Evolutionary conservation across 2,329 filamentous ascomycete species (phyloP).

Genomic region (Dryadomyces sulphureus): DNA sequence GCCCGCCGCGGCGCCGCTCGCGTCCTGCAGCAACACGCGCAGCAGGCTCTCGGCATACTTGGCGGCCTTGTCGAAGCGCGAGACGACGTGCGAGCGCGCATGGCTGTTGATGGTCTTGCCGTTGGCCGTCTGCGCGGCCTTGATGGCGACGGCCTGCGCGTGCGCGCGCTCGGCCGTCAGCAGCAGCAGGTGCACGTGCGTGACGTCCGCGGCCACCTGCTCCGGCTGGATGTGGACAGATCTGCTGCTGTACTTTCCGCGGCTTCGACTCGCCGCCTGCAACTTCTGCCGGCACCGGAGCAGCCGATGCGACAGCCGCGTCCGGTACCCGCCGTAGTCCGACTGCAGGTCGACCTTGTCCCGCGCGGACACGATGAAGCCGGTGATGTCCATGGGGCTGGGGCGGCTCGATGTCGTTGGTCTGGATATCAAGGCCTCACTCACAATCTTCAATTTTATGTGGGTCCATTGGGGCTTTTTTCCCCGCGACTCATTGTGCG

Average conservation of each 20-base stretch:
- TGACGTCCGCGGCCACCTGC: constrained; percentile 58
- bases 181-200: constrained; percentile 70
- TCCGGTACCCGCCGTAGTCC: constrained; percentile 76
- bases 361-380: constrained; percentile 62
- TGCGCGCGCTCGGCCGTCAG: constrained; percentile 82
- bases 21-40: constrained; percentile 45
- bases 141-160: constrained; percentile 94
- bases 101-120: constrained; percentile 65
- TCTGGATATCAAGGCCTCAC: neutral
- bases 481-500: constrained; percentile 2
- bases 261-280: constrained; percentile 67
- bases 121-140: constrained; percentile 65
- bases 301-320: constrained; percentile 64
- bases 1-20: constrained; percentile 49
- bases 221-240: constrained; percentile 58
- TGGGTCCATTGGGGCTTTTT: neutral
- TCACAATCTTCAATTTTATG: neutral
- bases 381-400: constrained; percentile 70
- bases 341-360: constrained; percentile 76
- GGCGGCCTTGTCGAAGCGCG: constrained; percentile 68
- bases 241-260: constrained; percentile 61
- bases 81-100: constrained; percentile 77
- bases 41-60: constrained; percentile 51
- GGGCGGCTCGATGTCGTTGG: neutral
- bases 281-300: constrained; percentile 76